These are phyloP conservation scores for Camelina hispida DNA, from an alignment of 345 rosid genomes.

Conservation along the genomic window DNA sequence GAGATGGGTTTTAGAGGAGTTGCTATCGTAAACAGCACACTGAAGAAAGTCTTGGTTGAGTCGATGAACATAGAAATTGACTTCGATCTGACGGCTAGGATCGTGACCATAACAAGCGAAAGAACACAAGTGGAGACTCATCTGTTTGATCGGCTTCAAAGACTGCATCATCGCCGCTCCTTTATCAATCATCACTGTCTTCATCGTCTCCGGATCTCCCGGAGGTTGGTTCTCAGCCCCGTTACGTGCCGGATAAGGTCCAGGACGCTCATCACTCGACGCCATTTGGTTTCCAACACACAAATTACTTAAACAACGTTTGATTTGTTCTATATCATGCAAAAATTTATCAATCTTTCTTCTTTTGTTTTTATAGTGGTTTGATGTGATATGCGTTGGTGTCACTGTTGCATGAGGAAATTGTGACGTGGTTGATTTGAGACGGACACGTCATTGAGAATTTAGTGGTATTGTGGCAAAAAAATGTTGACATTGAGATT, in stretches of 20 bases:
- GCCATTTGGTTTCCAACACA: slow-evolving; percentile 11
- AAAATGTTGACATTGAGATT: neutral
- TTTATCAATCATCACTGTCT: slow-evolving; percentile 50
- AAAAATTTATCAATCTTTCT: neutral
- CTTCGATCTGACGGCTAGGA: slow-evolving; percentile 73
- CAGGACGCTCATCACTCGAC: slow-evolving; percentile 46
- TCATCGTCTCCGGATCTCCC: slow-evolving; percentile 54
- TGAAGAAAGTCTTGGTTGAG: slow-evolving; percentile 76
- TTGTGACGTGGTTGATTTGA: neutral
- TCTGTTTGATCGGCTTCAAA: slow-evolving; percentile 63
- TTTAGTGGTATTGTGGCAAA: slow-evolving; percentile 16
- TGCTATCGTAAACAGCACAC: slow-evolving; percentile 69
- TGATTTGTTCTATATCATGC: neutral
- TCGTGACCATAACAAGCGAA: slow-evolving; percentile 73
- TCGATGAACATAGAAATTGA: slow-evolving; percentile 59
- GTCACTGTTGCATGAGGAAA: slow-evolving; percentile 39
- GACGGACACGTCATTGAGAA: slow-evolving; percentile 20
- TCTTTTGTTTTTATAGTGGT: neutral
- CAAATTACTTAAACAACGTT: neutral
- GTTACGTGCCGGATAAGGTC: slow-evolving; percentile 38
- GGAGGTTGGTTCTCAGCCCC: slow-evolving; percentile 45
- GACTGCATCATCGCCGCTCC: slow-evolving; percentile 66
- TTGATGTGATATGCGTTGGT: neutral
- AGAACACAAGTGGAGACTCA: slow-evolving; percentile 68
- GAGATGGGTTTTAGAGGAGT: slow-evolving; percentile 56